Conservation (phyloP, 1,284 basidiomycete species). For the Cerrena zonata region DNA sequence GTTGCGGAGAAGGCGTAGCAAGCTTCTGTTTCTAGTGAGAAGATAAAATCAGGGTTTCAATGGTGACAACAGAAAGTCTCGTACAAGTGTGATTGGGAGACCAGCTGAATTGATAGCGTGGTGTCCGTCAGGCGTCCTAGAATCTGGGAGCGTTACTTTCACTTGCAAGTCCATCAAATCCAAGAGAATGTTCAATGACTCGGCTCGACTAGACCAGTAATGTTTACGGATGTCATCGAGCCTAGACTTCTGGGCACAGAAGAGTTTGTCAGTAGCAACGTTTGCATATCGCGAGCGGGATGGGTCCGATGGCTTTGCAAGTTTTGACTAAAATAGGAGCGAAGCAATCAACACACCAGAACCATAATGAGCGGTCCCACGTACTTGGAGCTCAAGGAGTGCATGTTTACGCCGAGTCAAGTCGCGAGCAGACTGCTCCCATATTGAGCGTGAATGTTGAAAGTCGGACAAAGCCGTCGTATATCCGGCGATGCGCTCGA, state of each 20-base stretch:
- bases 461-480: slow-evolving; percentile 3
- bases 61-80: too few relatives aligned
- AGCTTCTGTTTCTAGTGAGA: too few relatives aligned
- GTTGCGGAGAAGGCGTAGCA: slow-evolving; percentile 22
- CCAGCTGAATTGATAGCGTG: too few relatives aligned
- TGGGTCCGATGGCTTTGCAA: slow-evolving; percentile 3
- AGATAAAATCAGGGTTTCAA: too few relatives aligned
- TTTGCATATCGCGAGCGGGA: not conserved
- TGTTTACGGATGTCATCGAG: not conserved
- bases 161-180: too few relatives aligned
- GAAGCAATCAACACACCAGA: slow-evolving; percentile 1
- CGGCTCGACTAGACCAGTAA: too few relatives aligned
- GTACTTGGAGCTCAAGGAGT: slow-evolving; percentile 7
- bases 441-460: not conserved
- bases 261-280: not conserved
- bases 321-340: slow-evolving; percentile 6
- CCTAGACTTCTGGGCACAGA: slow-evolving; percentile 3
- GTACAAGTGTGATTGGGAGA: too few relatives aligned
- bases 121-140: too few relatives aligned
- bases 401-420: slow-evolving; percentile 10
- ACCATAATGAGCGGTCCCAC: not conserved
- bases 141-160: too few relatives aligned
- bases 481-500: slow-evolving; percentile 2
- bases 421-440: not conserved
- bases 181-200: too few relatives aligned